These are phyloP conservation scores for Spirogloea muscicola DNA, from an alignment of 139 green algal species.

Conservation along the genomic window DNA sequence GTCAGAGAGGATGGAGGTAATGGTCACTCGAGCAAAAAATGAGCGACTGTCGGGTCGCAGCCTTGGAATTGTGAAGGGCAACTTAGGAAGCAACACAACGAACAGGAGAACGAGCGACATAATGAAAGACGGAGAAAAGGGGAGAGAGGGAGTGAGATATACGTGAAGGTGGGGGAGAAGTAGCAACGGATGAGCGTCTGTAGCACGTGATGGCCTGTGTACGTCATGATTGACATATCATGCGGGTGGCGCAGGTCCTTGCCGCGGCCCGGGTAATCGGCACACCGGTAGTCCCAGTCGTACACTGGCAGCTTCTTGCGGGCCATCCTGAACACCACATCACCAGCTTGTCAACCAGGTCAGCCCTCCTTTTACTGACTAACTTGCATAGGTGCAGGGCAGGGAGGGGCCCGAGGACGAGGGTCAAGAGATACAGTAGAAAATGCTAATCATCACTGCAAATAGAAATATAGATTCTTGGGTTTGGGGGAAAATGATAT, in stretches of 20 bases:
- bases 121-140: neutral
- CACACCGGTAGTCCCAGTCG: slow-evolving; percentile 80
- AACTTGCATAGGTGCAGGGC: too few relatives aligned
- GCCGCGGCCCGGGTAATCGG: slow-evolving; percentile 69
- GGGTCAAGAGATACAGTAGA: too few relatives aligned
- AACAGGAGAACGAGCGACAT: neutral
- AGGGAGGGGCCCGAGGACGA: too few relatives aligned
- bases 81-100: neutral
- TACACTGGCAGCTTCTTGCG: slow-evolving; percentile 1
- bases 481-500: too few relatives aligned
- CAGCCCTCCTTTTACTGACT: too few relatives aligned
- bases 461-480: too few relatives aligned
- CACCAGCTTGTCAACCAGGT: too few relatives aligned
- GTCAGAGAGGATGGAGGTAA: neutral
- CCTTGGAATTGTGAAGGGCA: neutral
- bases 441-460: too few relatives aligned
- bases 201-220: slow-evolving; percentile 77
- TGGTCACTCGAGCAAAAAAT: neutral
- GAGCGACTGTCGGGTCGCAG: neutral
- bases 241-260: slow-evolving; percentile 71
- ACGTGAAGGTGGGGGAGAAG: slow-evolving; percentile 55
- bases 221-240: slow-evolving; percentile 80
- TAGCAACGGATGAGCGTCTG: slow-evolving; percentile 91
- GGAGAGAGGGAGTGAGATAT: neutral
- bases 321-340: slow-evolving; percentile 29